Evolutionary conservation across 2,329 filamentous ascomycete genomes (phyloP), one percentile per base, ranked within the genome.

Genomic region (Aspergillus cejpii): DNA sequence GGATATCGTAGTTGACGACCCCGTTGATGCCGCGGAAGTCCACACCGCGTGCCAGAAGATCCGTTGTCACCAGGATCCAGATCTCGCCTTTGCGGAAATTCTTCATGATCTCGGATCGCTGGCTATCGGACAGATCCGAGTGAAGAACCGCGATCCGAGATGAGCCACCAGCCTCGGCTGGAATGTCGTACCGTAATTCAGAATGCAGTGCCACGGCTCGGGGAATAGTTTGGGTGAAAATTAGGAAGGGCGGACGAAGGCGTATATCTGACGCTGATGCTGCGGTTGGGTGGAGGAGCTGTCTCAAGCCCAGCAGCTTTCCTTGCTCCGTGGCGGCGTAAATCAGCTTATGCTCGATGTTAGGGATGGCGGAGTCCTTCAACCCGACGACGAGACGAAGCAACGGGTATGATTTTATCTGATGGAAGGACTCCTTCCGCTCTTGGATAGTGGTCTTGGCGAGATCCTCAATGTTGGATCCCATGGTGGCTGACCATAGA

Each of bases 401-500:
- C 2, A 96, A 17, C 75, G 81, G 57, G 24, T 62, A 58, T 6
- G 57, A 53, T 15, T 55, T 55, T 23, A 44, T 54, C 7, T 51
- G 41, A 17, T 49, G 45, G 6, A 57, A 49, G 4, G 49, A 44
- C 15, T 59, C 21, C 33, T 64, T 75, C 27, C 82, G 76, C 6
- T 74, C 68, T 29, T 74, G 70, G 40, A 92, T 77, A 11, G 83
- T 84, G n/a, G 80, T 78, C 5, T 78, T 78, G 37, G 87, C 79
- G 6, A 96, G 73, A 15, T 82, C 75, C 69, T 98, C 92, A 33
- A 97, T 86, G 56, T 84, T 92, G 12, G 91, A 95, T 3, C 87
- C 88, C 83, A 98, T 96, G 0, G 92, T 98, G 11, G 92, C 92
- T 11, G 92, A 97, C 89, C 91, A 98, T 48, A 94, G 82, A 7